phyloP scores from a whole-genome alignment of 2,329 filamentous ascomycete genomes.

The Penicillium sp. region DNA sequence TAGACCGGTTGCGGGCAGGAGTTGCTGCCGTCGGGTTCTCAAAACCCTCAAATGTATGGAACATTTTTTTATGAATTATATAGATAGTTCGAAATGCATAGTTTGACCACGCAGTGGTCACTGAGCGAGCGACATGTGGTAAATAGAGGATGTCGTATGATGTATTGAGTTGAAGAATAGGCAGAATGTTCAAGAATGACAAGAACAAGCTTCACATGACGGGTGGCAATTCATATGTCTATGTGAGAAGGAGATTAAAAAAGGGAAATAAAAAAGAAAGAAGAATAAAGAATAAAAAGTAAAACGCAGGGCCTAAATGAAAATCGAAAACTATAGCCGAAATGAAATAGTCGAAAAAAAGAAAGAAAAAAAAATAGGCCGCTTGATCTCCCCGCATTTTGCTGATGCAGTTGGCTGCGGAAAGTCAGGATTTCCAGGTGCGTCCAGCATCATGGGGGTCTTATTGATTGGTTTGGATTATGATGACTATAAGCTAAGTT shows the following conservation, averaged over 20 bases:
- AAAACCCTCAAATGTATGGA: slow-evolving; percentile 45
- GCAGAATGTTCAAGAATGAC: background rate
- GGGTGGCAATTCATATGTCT: background rate
- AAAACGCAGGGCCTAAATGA: background rate
- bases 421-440: background rate
- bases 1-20: slow-evolving; percentile 29
- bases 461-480: background rate
- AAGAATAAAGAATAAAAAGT: slow-evolving; percentile 5
- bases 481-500: background rate
- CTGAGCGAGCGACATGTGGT: slow-evolving; percentile 3
- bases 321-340: slow-evolving; percentile 9
- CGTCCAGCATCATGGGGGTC: background rate
- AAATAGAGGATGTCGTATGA: background rate
- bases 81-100: slow-evolving; percentile 15
- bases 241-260: background rate
- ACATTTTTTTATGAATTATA: slow-evolving; percentile 32
- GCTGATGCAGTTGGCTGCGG: background rate
- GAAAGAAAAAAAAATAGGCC: slow-evolving; percentile 7
- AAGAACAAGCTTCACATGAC: background rate
- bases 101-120: slow-evolving; percentile 13
- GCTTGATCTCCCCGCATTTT: slow-evolving; percentile 25
- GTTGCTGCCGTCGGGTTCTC: slow-evolving; percentile 35
- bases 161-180: background rate
- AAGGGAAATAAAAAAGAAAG: background rate
- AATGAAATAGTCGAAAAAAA: slow-evolving; percentile 8